Evolutionary conservation across 2,329 filamentous ascomycete species (phyloP).

Genomic region (Fusarium metavorans): DNA sequence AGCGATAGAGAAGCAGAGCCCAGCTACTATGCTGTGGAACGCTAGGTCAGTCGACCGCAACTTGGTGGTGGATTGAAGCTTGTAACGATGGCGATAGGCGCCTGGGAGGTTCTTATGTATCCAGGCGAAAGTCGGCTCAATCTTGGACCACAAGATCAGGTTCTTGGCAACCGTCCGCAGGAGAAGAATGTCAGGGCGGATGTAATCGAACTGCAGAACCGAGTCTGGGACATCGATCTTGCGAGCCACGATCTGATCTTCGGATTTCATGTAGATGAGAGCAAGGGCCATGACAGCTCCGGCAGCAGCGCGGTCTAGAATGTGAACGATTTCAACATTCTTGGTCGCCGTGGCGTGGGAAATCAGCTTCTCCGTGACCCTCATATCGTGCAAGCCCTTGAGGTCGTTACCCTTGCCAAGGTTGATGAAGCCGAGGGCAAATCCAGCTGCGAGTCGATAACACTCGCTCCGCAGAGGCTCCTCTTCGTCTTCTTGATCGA

Average conservation of each 20-base stretch:
- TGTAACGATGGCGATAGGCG: conserved; percentile 73
- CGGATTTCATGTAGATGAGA: conserved; percentile 97
- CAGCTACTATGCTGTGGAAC: conserved; percentile 91
- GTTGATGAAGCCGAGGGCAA: conserved; percentile 94
- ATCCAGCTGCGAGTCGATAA: conserved; percentile 94
- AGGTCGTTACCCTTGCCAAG: conserved; percentile 90
- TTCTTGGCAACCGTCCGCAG: conserved; percentile 90
- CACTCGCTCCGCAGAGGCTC: conserved; percentile 91
- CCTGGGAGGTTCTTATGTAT: conserved; percentile 78
- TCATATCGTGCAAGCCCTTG: conserved; percentile 92
- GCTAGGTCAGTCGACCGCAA: conserved; percentile 87
- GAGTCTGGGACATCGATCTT: conserved; percentile 96
- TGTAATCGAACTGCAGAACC: conserved; percentile 91
- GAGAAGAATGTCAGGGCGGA: conserved; percentile 91
- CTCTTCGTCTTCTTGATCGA: conserved; percentile 83
- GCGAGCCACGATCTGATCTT: conserved; percentile 84
- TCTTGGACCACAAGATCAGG: conserved; percentile 91
- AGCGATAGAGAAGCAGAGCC: conserved; percentile 84
- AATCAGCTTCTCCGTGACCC: conserved; percentile 87
- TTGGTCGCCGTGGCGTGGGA: conserved; percentile 88
- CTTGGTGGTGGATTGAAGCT: conserved; percentile 68
- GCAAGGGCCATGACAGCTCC: conserved; percentile 92
- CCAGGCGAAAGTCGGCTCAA: conserved; percentile 80
- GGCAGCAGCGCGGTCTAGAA: conserved; percentile 91
- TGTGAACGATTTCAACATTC: conserved; percentile 90